Evolutionary conservation across 2,329 filamentous ascomycete genomes (phyloP).

Genomic region (Monilinia laxa): DNA sequence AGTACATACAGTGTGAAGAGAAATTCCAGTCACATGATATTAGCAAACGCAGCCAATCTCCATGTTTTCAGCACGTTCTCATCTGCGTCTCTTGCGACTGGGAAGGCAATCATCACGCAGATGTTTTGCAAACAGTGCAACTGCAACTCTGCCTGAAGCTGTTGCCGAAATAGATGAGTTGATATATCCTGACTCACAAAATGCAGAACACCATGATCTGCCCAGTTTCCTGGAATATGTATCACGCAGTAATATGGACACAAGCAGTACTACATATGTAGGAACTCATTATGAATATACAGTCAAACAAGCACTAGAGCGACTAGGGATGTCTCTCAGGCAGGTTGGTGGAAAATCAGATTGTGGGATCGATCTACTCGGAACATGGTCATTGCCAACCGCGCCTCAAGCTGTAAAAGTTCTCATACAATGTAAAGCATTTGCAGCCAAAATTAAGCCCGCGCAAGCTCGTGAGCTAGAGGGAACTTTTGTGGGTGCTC

Average conservation of each 20-base stretch:
- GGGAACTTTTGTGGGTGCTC: conserved; percentile 73
- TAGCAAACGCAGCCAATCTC: conserved; percentile 21
- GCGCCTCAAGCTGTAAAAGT: conserved; percentile 46
- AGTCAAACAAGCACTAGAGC: conserved; percentile 54
- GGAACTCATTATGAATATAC: conserved; percentile 80
- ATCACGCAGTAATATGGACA: conserved; percentile 52
- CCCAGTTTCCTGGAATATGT: conserved; percentile 65
- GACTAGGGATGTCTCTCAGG: conserved; percentile 62
- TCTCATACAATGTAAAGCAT: conserved; percentile 69
- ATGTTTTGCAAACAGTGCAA: conserved; percentile 33
- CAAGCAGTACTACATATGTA: conserved; percentile 59
- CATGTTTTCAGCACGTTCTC: conserved; percentile 32
- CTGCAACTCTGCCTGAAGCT: neutral
- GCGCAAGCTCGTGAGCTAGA: conserved; percentile 71
- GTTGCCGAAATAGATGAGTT: conserved; percentile 31
- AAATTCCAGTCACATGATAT: conserved; percentile 22
- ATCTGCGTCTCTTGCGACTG: conserved; percentile 29
- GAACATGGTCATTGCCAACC: conserved; percentile 63
- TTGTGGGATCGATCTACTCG: conserved; percentile 71
- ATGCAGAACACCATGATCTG: conserved; percentile 60
- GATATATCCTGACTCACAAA: conserved; percentile 49
- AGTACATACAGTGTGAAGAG: neutral
- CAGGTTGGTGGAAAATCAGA: conserved; percentile 67
- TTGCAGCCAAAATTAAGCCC: conserved; percentile 52
- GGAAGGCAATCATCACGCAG: conserved; percentile 29